Percentiles rank a stretch among this genome's conserved stretches.
phyloP scores from a whole-genome alignment of 2,329 filamentous ascomycete species.

The Incumbomyces lentus region DNA sequence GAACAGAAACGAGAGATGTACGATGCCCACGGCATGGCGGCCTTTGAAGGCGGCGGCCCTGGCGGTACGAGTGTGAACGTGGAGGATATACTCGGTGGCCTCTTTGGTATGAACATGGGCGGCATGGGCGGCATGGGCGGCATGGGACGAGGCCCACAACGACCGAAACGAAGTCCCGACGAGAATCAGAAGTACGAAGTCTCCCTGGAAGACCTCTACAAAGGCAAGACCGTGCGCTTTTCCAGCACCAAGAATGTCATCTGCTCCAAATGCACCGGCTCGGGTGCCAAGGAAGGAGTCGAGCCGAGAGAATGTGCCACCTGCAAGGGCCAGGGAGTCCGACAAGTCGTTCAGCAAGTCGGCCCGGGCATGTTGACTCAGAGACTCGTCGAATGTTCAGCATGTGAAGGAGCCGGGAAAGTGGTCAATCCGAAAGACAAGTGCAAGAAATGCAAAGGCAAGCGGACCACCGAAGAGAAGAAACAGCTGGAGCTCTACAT shows the following conservation, averaged over 20 bases:
- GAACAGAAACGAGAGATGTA: conserved; percentile 88
- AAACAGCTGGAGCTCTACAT: conserved; percentile 97
- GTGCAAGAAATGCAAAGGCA: conserved; percentile 98
- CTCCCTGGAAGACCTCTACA: conserved; percentile 88
- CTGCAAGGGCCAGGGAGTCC: conserved; percentile 69
- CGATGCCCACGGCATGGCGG: conserved; percentile 89
- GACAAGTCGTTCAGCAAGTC: conserved; percentile 68
- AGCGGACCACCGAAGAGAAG: conserved; percentile 72
- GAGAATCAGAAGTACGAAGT: conserved; percentile 90
- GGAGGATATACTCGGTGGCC: conserved; percentile 69
- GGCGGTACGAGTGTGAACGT: conserved; percentile 69
- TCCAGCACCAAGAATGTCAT: conserved; percentile 88
- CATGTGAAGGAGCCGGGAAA: conserved; percentile 74
- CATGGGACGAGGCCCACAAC: conserved; percentile 42
- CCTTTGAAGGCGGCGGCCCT: conserved; percentile 66
- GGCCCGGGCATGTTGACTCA: conserved; percentile 79
- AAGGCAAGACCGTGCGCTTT: conserved; percentile 96
- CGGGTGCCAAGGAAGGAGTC: conserved; percentile 82
- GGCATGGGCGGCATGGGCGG: conserved; percentile 46
- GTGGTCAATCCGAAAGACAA: conserved; percentile 93
- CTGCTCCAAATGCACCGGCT: conserved; percentile 77
- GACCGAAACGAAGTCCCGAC: conserved; percentile 62
- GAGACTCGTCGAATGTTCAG: conserved; percentile 66
- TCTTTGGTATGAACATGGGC: conserved; percentile 51
- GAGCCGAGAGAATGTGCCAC: conserved; percentile 73